Conservation (phyloP, 2,329 filamentous ascomycete genomes). For the Karstenula rhodostoma region DNA sequence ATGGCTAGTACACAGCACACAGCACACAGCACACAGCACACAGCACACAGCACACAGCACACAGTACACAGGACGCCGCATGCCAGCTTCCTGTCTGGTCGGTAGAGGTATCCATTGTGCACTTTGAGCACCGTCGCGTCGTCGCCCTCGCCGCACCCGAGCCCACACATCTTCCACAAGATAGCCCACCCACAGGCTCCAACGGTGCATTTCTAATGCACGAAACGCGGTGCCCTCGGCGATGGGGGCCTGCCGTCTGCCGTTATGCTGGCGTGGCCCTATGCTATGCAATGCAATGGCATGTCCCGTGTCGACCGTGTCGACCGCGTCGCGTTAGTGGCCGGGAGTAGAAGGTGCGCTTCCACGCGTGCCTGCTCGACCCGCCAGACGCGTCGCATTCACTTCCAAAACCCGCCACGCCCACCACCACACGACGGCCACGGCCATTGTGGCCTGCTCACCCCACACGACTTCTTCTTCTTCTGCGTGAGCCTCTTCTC, state of each 20-base stretch:
- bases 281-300: constrained; percentile 9
- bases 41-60: no score
- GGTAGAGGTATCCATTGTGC: neutral
- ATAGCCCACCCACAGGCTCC: no score
- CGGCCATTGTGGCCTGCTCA: no score
- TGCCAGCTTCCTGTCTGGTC: constrained; percentile 5
- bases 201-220: neutral
- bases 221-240: neutral
- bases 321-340: constrained; percentile 1
- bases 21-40: no score
- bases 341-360: constrained; percentile 10
- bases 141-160: constrained; percentile 1
- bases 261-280: constrained; percentile 1
- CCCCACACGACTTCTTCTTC: constrained; percentile 1
- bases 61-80: no score
- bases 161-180: neutral
- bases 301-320: neutral
- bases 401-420: neutral
- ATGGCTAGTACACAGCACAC: no score
- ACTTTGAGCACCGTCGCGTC: neutral
- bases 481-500: neutral
- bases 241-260: neutral
- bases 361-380: neutral
- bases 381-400: neutral
- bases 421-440: neutral